Conservation (phyloP, 257 asterid genomes). For the Coffea canephora region DNA sequence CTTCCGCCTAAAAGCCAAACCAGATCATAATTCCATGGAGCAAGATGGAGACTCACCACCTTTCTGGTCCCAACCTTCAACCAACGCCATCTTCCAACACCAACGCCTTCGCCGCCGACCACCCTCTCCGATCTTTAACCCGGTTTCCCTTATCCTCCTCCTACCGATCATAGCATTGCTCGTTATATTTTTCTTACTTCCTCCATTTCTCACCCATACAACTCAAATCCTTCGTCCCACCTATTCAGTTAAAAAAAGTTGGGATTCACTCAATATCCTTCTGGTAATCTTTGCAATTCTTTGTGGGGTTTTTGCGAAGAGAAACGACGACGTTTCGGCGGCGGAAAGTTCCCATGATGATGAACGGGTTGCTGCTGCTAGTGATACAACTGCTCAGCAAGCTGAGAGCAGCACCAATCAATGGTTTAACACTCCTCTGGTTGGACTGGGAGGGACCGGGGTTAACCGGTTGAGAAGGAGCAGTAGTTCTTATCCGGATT, state of each 20-base stretch:
- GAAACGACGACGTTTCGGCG: constrained; percentile 52
- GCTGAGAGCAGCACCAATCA: constrained; percentile 9
- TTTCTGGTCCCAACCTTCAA: constrained; percentile 51
- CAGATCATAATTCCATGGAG: constrained; percentile 45
- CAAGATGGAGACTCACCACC: constrained; percentile 58
- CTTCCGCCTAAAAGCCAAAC: constrained; percentile 34
- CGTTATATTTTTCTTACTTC: constrained; percentile 44
- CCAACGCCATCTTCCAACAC: constrained; percentile 35
- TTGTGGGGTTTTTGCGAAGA: constrained; percentile 69
- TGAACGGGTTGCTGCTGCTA: neutral
- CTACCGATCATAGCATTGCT: constrained; percentile 44
- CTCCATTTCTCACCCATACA: constrained; percentile 57
- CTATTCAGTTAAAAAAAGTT: constrained; percentile 62
- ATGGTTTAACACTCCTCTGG: constrained; percentile 45
- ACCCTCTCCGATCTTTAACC: constrained; percentile 50
- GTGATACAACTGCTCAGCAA: constrained; percentile 12
- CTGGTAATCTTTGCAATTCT: constrained; percentile 68
- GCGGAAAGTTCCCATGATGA: constrained; percentile 12
- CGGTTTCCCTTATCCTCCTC: constrained; percentile 51
- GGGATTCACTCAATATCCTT: constrained; percentile 65
- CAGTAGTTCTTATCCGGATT: constrained; percentile 85
- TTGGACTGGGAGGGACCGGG: constrained; percentile 28
- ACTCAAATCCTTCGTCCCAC: constrained; percentile 53
- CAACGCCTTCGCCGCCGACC: constrained; percentile 56
- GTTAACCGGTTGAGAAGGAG: constrained; percentile 54